Base-by-base conservation (phyloP, 1,284 basidiomycete genomes). In the Leccinum subrobustum region DNA sequence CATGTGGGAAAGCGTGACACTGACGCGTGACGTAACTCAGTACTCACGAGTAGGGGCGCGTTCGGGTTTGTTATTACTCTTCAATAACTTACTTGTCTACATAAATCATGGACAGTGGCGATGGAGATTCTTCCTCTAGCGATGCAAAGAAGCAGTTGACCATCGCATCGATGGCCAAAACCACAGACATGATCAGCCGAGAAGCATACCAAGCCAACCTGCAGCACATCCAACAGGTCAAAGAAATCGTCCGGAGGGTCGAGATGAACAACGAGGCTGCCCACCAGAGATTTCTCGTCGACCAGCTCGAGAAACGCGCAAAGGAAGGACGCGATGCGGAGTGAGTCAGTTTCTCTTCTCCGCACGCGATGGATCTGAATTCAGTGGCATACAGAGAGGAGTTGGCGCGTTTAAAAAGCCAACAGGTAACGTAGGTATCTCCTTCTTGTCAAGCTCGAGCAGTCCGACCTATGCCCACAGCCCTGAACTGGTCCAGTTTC, bases 301-400 rank as follows among this genome's bases (percentile, higher is more conserved):
- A 58, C 27, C 64, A 72, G 47, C 72, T 72, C 11, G 60, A 75
- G 59, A 61, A 64, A 62, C 72, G 72, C 57, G 63, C 62, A 12
- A 56, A 63, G 42, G 69, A 72, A 0, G 71, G 71, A 2, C 70
- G 70, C 16, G 64, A 76, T 54, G 78, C 79, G 25, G 70, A 76
- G 79, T 80, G 64, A 60, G 77, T 65, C 16, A 31, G 6, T 60
- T 31, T 27, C 35, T 16, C 23, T 23, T 47, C 25, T 6, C 9
- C 6, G 1, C 37, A 23, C 14, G 47, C 42, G 44, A 51, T 62
- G 25, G 39, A 23, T 51, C 61, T 58, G 25, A 57, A 37, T 53
- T 39, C n/a, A 12, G 53, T 57, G 54, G 47, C 42, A 16, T 29
- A 18, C 39, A 72, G 70, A 57, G 57, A 62, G 12, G 58, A 62